Base-by-base conservation (phyloP, 129 eudicot species). In the Flaveria linearis region DNA sequence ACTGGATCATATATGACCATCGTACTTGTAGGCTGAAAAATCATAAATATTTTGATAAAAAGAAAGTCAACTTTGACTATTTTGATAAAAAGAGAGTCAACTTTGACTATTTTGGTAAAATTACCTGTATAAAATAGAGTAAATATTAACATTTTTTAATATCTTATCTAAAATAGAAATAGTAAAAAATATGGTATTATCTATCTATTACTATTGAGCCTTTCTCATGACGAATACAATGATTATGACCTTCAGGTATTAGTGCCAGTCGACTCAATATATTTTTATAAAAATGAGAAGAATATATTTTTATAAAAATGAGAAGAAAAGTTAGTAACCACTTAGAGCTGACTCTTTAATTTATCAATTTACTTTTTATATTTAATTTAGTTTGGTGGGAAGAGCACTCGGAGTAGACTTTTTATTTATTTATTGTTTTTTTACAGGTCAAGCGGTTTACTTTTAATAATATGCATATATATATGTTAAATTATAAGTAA, bases 321-420 rank as follows among this genome's bases (percentile, higher is more conserved):
- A 20, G 30, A 68, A 17, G 6, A 36, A 58, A 57, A 6, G 63
- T 78, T 17, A 36, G 42, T 16, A 33, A 70, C 53, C 82, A 78
- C 62, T 69, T 43, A 16, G 1, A 33, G 66, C 56, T 71, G 77
- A 71, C 77, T 51, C 25, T 61, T 28, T 25, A 1, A 9, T 77
- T 53, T 43, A 1, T 39, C 45, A 0, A 18, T 42, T 11, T 69
- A 2, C 1, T 62, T 28, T 47, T 70, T 70, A 28, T 71, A 22
- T 58, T 57, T 78, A 7, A 45, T 17, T 25, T 78, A 16, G 51
- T 78, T 47, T 71, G 22, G 82, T 78, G 82, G 65, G 77, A 60
- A 70, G 63, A 71, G 65, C 73, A 50, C 73, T 66, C 4, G 64
- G 26, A 49, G 65, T 5, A 50, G 65, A 50, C 64, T 50, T 64